Evolutionary conservation across 345 rosid species (phyloP), one percentile per base, ranked within the genome.

Genomic region (Murraya koenigii): DNA sequence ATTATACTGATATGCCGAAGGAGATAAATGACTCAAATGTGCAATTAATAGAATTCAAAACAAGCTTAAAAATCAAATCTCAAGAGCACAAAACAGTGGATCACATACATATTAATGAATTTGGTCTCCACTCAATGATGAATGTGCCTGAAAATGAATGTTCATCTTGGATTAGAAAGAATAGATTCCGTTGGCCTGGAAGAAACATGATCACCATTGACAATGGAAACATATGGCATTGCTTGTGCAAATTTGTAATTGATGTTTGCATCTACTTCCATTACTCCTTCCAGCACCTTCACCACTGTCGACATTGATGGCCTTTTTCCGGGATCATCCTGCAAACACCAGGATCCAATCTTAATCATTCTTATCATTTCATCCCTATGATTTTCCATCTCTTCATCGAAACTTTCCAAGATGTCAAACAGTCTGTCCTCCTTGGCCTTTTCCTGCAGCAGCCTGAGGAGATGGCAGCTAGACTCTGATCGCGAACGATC

Each of bases 281-380:
- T 49, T 8, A 19, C 62, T 52, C 85, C 82, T 32, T 83, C 87
- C n/a, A 86, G 67, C 66, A 76, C 84, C 78, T 75, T 69, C 19
- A 79, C 80, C 17, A 84, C 84, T 8, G 62, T 64, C n/a, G 82
- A 79, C 87, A 83, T 86, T 25, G 66, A 71, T 17, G 85, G 87
- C 69, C 87, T 80, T 36, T 38, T 80, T 3, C 14, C 36, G 20
- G 64, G 80, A 64, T 86, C 85, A 63, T 72, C 66, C 56, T 81
- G 81, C 69, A 82, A 9, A 71, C 89, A 86, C 82, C 89, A 82
- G 22, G 78, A 73, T 36, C 71, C 80, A 23, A 84, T 17, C 55
- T 25, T 78, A 60, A 84, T 72, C 75, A 71, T 82, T 67, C 66
- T 58, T 26, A 41, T 26, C 7, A 59, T 79, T 60, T 79, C 82